Evolutionary conservation across 768 basidiomycete genomes (phyloP), one percentile per base, ranked within the genome.

Genomic region (Mycena galopus): DNA sequence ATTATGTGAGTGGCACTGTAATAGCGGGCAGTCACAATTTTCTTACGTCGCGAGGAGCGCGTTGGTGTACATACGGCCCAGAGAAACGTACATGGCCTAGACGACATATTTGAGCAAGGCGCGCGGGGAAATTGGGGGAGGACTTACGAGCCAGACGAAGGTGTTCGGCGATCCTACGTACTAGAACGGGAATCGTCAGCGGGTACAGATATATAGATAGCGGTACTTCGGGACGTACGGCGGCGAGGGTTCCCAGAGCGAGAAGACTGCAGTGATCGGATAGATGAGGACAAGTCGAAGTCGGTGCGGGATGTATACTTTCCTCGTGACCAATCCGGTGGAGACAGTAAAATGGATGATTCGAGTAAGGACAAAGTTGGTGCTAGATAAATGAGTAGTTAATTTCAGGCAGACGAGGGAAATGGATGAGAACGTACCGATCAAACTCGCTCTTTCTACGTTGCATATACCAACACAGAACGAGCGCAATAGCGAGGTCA

Each of bases 51-150:
- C 75, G 12, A 77, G 71, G 19, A 77, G 56, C 17, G 72, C 70
- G 37, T 76, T 77, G 27, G 76, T 69, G 33, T 75, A 77, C 64
- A 75, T 73, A 17, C 76, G 74, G 3, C 76, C 76, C 17, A 75
- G 64, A 9, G 76, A 75, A 50, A 77, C 61, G 39, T 75, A 72
- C 30, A 77, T 59, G 3, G 71, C 73, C 76, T 77, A 55, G 21
- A 21, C 42, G 42, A 17, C 42, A 44, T 44, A 21, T 21, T 11
- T 44, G 42, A 44, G 42, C 42, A 17, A 44, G 42, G 47, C 47
- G 47, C 47, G 23, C 23, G 23, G n/a, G 47, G 23, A 50, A 50
- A 50, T 50, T 50, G 47, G 47, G 47, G 47, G n/a, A 50, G n/a
- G 47, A 50, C 47, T 50, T n/a, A 50, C 47, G 47, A 50, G 47